Percentiles rank a stretch among this genome's conserved stretches.
phyloP scores from a whole-genome alignment of 306 rosid genomes.

The Carpinus fangiana region DNA sequence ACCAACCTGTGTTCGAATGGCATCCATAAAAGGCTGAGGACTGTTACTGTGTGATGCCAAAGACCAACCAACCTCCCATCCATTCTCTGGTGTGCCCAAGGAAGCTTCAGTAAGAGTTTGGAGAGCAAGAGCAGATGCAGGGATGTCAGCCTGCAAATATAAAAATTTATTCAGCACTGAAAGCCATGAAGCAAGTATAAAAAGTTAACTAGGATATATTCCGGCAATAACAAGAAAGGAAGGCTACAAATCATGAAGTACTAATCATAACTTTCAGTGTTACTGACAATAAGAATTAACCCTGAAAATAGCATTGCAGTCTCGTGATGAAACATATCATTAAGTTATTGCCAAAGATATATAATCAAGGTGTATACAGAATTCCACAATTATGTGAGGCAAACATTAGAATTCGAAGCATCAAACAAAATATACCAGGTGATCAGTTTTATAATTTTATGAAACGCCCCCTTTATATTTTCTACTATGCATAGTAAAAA shows the following conservation, averaged over 20 bases:
- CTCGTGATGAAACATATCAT: conserved; percentile 1
- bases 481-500: too few species aligned
- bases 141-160: conserved; percentile 63
- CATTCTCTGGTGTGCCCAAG: conserved; percentile 54
- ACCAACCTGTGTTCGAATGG: conserved; percentile 56
- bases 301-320: not conserved
- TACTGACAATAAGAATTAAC: conserved; percentile 6
- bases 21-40: conserved; percentile 41
- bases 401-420: not conserved
- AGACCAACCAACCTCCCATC: conserved; percentile 98
- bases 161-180: conserved; percentile 21
- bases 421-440: not conserved
- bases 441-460: not conserved
- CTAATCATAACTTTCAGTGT: not conserved
- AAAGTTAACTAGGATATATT: not conserved
- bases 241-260: conserved; percentile 1
- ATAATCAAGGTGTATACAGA: conserved; percentile 13
- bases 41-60: conserved; percentile 63
- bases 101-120: conserved; percentile 81
- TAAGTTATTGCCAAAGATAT: not conserved
- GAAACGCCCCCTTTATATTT: not conserved
- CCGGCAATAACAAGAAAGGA: conserved; percentile 11
- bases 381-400: not conserved
- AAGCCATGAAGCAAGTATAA: conserved; percentile 3
- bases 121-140: conserved; percentile 63